These are phyloP conservation scores for Dichomitus squalens DNA, from an alignment of 1,284 basidiomycete genomes.

Conservation along the genomic window DNA sequence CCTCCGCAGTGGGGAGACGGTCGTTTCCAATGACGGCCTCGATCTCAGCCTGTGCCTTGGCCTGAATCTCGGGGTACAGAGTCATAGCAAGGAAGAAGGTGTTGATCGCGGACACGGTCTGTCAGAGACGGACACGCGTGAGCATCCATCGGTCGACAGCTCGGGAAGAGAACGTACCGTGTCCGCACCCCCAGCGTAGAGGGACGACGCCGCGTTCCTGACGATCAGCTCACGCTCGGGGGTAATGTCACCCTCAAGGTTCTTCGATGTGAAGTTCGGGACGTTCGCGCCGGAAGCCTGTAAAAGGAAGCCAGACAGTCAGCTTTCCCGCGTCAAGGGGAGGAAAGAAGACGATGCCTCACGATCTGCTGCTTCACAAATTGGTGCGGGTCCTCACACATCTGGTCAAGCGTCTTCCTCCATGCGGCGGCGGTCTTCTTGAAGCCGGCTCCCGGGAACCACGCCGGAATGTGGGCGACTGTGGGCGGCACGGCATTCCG, in stretches of 20 bases:
- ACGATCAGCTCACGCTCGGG: slow-evolving; percentile 30
- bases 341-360: not conserved
- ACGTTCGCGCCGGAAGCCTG: slow-evolving; percentile 31
- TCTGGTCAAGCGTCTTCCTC: slow-evolving; percentile 23
- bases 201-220: slow-evolving; percentile 32
- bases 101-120: slow-evolving; percentile 34
- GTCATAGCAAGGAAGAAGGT: slow-evolving; percentile 37
- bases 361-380: slow-evolving; percentile 33
- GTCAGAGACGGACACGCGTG: not conserved
- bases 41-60: slow-evolving; percentile 35
- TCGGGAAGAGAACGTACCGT: slow-evolving; percentile 24
- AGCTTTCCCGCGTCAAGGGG: not conserved
- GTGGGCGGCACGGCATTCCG: not conserved
- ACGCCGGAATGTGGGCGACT: slow-evolving; percentile 34
- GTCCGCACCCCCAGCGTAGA: slow-evolving; percentile 35
- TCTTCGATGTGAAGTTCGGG: slow-evolving; percentile 30
- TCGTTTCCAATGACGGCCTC: slow-evolving; percentile 33
- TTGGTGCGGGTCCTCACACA: slow-evolving; percentile 30
- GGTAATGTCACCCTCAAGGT: slow-evolving; percentile 26
- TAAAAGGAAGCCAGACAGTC: not conserved
- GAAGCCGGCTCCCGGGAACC: slow-evolving; percentile 34
- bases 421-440: slow-evolving; percentile 26
- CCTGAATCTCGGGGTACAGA: slow-evolving; percentile 35
- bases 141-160: not conserved
- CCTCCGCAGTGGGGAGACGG: slow-evolving; percentile 34